Conservation (phyloP, 208 protist species). For the Crithidia bombi region DNA sequence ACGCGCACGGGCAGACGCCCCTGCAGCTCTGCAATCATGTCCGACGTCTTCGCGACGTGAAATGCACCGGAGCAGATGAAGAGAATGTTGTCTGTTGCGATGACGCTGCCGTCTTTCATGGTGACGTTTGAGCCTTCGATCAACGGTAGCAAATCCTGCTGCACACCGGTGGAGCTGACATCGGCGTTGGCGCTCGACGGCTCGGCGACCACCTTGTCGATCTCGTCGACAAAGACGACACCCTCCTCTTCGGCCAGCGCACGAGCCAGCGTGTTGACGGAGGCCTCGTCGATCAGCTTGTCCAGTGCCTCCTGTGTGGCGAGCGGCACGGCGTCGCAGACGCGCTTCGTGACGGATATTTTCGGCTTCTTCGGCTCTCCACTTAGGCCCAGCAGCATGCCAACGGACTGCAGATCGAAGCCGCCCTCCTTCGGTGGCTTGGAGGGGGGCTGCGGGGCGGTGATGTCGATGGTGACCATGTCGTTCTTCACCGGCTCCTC, state of each 20-base stretch:
- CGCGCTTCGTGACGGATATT: slow-evolving; percentile 67
- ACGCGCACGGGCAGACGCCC: slow-evolving; percentile 98
- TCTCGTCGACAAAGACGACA: slow-evolving; percentile 99
- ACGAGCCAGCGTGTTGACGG: slow-evolving; percentile 83
- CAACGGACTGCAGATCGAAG: slow-evolving; percentile 68
- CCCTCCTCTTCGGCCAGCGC: slow-evolving; percentile 93
- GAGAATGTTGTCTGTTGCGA: slow-evolving; percentile 97
- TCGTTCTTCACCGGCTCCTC: slow-evolving; percentile 71
- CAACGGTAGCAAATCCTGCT: slow-evolving; percentile 98
- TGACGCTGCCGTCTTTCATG: slow-evolving; percentile 95
- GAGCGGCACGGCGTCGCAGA: slow-evolving; percentile 83
- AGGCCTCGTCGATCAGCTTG: slow-evolving; percentile 91
- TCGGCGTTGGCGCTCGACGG: slow-evolving; percentile 65
- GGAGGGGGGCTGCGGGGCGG: slow-evolving; percentile 44
- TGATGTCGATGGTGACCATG: slow-evolving; percentile 78
- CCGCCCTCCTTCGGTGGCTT: slow-evolving; percentile 43
- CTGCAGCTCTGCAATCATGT: slow-evolving; percentile 96
- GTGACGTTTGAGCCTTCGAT: slow-evolving; percentile 96
- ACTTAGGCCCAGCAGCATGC: slow-evolving; percentile 65
- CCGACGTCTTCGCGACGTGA: slow-evolving; percentile 90
- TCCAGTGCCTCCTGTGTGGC: slow-evolving; percentile 86
- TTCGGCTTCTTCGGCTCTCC: slow-evolving; percentile 54
- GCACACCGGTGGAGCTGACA: slow-evolving; percentile 95
- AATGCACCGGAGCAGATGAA: slow-evolving; percentile 98
- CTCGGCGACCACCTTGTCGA: slow-evolving; percentile 96